Base-by-base conservation (phyloP, 2,329 filamentous ascomycete genomes). In the Aspergillus cejpii region DNA sequence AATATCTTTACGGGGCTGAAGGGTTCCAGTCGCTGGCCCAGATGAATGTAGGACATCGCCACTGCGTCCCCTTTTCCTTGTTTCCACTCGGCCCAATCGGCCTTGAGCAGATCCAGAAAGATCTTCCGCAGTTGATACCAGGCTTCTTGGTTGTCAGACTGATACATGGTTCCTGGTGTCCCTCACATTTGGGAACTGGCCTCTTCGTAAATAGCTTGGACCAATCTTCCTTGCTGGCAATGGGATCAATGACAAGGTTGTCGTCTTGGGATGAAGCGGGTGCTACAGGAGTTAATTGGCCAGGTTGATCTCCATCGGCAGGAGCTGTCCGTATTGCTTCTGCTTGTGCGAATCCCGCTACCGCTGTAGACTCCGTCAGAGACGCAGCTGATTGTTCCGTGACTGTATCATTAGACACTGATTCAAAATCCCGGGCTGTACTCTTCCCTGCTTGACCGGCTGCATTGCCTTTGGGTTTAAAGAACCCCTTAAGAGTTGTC, bases 41-140 rank as follows among this genome's bases (percentile, higher is more conserved):
- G 36, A 82, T 88, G 57, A 96, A 96, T 0, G 88, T 95, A 2
- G 77, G 74, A 65, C 91, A 97, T 34, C 87, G 80, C 87, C 90
- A 96, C 61, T 92, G 77, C 0, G 88, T 89, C 2, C 83, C 84
- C 48, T 74, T 84, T 66, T 94, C 90, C 63, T 92, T 92, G 55
- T 84, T 79, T 0, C 89, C 92, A 19, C 83, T 86, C 1, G 89
- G 89, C 0, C 89, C 91, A 1, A 97, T 69, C 3, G 92, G 92
- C 74, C 91, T 68, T 62, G 77, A 64, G 59, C 81, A 85, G 58
- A 83, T 81, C 78, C 78, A 85, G 60, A 84, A 85, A 6, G 75
- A 74, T 20, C 81, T 69, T 0, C 81, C 81, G 51, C 76, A 83
- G 59, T 97, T 98, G 51, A 87, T 71, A 1, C 92, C 92, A 0